Evolutionary conservation across 2,329 filamentous ascomycete genomes (phyloP), one percentile per base, ranked within the genome.

Genomic region (Pseudogymnoascus sp.): DNA sequence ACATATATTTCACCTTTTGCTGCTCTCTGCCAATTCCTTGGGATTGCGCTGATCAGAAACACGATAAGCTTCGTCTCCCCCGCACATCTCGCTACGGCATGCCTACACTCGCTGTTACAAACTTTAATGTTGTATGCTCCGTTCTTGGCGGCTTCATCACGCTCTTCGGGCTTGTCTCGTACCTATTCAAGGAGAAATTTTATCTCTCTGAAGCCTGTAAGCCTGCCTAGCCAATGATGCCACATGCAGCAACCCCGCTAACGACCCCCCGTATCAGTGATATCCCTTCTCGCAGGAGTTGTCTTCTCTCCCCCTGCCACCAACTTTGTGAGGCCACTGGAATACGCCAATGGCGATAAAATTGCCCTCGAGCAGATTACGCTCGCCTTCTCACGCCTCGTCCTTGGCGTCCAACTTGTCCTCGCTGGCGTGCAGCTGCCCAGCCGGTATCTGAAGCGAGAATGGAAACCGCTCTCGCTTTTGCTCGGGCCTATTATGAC

Each of bases 351-450:
- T 67, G 78, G 76, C 54, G 79, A 78, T 16, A 69, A 76, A n/a
- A 74, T 76, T 31, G 84, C 85, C 59, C 77, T 96, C 36, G 82
- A 90, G 64, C 78, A 80, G 12, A 87, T 92, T 67, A 96, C 89
- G 0, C 79, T 95, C 68, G 88, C 89, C 75, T 96, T 96, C 75
- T 88, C 88, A 0, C 85, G 91, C 1, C 82, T 96, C 0, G 92
- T 96, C 0, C 83, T 96, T 0, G 91, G 91, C 2, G 89, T 96
- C 0, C 92, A 96, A 75, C 83, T 96, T 14, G 89, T 96, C 8
- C 80, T 96, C 8, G 91, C 91, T 0, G 92, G 92, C 3, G 85
- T 96, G 0, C 91, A 96, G 73, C 80, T 96, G 12, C 92, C 91
- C 0, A 90, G 86, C 72, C 87, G 88, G 66, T 96, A 96, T 69